Base-by-base conservation (phyloP, 1,284 basidiomycete genomes). In the Thecaphora thlaspeos region DNA sequence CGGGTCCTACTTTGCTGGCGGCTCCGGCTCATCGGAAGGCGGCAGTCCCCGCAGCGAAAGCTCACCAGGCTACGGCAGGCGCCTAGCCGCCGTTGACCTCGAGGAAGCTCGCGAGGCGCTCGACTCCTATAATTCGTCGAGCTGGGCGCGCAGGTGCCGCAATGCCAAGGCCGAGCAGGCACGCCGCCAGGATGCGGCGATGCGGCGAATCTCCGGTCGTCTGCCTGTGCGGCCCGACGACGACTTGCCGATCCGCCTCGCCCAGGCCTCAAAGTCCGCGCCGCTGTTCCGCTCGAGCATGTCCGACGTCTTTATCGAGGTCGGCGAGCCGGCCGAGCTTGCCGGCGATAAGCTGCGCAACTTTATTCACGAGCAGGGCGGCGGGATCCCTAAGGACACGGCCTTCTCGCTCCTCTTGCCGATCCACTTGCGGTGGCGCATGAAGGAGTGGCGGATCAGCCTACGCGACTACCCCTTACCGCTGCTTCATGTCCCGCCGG, bases 351-450 rank as follows among this genome's bases (percentile, higher is more conserved):
- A 82, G 2, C 80, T 93, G 17, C 70, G 85, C 11, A 83, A 87
- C 59, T 94, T 90, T 78, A 80, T 92, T 39, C 73, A 85, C 56
- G 82, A 86, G 44, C 84, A 88, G 59, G 90, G 90, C 18, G 78
- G 79, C 51, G 87, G 87, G 9, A 77, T 91, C 41, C 90, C 90
- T 1, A 80, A 78, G 37, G 84, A 88, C 55, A 87, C 87, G 0
- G 73, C 84, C 61, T 96, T 88, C 76, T 87, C 89, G 12, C 81
- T 96, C 26, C 82, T 96, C 55, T 79, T 96, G 4, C 93, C 94
- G 1, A 79, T 96, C 68, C 87, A 92, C 70, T 78, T 97, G 34
- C 82, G 84, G 23, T 86, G 90, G 80, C 82, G 85, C 11, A 82
- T 91, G 59, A 82, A 83, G 2, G 84, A 86, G 23, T 80, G 87